These are phyloP conservation scores for Ottelia alismoides DNA, from an alignment of 106 monocot species.

Conservation along the genomic window DNA sequence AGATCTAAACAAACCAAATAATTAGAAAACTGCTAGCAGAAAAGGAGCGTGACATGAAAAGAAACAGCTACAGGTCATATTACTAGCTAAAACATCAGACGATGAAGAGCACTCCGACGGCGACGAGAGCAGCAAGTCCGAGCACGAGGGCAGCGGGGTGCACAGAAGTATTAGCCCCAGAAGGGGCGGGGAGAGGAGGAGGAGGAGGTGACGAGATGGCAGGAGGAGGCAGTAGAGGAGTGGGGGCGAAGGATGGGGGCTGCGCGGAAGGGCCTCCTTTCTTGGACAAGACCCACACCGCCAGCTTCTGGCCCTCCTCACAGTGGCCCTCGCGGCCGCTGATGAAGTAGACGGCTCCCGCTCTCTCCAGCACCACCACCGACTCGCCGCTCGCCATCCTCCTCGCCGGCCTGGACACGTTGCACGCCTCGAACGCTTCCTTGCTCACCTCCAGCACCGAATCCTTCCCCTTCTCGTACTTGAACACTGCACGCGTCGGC, in stretches of 20 bases:
- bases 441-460: conserved; percentile 36
- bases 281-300: conserved; percentile 25
- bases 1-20: no score
- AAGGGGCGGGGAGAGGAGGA: conserved; percentile 4
- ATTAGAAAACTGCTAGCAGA: no score
- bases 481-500: conserved; percentile 38
- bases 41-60: no score
- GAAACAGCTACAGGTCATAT: no score
- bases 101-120: no score
- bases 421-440: conserved; percentile 37
- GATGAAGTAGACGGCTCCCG: conserved; percentile 67
- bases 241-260: no score
- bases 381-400: conserved; percentile 25
- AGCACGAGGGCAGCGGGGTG: no score
- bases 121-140: no score
- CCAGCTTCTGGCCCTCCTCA: conserved; percentile 38
- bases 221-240: not conserved
- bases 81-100: no score
- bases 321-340: conserved; percentile 26
- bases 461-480: conserved; percentile 40
- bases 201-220: not conserved
- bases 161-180: not conserved
- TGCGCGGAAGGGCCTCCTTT: no score
- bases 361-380: conserved; percentile 16
- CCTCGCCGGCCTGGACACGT: conserved; percentile 21